phyloP scores from a whole-genome alignment of 352 stramenopile genomes.

The Globisporangium spinosum region DNA sequence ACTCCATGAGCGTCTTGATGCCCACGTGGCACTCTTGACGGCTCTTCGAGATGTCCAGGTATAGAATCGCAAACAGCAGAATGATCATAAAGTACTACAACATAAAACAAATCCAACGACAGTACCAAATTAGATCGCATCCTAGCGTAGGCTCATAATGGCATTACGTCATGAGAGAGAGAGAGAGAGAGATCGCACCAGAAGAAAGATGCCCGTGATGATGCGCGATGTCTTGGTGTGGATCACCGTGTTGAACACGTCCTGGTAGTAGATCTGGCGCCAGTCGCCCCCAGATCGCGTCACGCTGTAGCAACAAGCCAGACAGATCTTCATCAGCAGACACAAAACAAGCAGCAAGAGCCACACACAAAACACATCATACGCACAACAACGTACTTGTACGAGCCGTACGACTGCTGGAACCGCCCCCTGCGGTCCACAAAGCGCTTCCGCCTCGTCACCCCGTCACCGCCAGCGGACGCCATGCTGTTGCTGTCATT shows the following conservation, averaged over 20 bases:
- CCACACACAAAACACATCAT: not conserved
- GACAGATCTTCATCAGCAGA: slow-evolving; percentile 21
- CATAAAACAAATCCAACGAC: not conserved
- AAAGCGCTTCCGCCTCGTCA: slow-evolving; percentile 34
- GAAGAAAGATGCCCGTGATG: slow-evolving; percentile 70
- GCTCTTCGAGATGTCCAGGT: slow-evolving; percentile 61
- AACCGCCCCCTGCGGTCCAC: slow-evolving; percentile 62
- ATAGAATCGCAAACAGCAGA: slow-evolving; percentile 74
- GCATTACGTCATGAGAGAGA: not conserved
- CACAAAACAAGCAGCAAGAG: not conserved
- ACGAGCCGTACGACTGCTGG: slow-evolving; percentile 62
- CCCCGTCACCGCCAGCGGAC: not conserved
- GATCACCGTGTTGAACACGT: slow-evolving; percentile 86
- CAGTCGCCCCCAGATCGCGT: slow-evolving; percentile 69
- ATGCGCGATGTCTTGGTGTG: slow-evolving; percentile 83
- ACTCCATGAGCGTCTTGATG: slow-evolving; percentile 67
- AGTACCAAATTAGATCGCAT: not conserved
- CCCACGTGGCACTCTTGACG: slow-evolving; percentile 71
- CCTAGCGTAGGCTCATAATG: not conserved
- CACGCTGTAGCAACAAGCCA: slow-evolving; percentile 22
- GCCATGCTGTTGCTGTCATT: slow-evolving; percentile 4
- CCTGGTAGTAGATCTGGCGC: slow-evolving; percentile 81
- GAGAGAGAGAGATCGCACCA: slow-evolving; percentile 28
- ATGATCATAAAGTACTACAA: slow-evolving; percentile 78
- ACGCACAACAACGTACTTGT: slow-evolving; percentile 47